These are phyloP conservation scores for Angophora floribunda DNA, from an alignment of 345 rosid species.

Conservation along the genomic window DNA sequence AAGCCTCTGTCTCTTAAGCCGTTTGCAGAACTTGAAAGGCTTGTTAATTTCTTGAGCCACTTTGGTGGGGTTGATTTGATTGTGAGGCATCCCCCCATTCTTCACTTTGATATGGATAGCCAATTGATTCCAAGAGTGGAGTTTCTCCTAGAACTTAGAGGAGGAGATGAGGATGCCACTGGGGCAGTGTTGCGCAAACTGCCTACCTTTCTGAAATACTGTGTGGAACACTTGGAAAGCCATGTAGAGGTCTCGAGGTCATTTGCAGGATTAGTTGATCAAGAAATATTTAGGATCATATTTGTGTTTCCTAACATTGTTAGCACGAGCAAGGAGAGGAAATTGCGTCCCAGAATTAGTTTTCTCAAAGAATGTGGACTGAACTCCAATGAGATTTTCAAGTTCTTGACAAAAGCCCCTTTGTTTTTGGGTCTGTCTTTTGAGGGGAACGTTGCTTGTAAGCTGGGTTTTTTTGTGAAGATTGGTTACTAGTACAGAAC, in stretches of 20 bases:
- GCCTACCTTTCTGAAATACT: conserved; percentile 56
- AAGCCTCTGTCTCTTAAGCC: conserved; percentile 52
- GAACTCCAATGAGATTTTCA: conserved; percentile 49
- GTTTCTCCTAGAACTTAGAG: conserved; percentile 44
- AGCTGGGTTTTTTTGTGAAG: conserved; percentile 62
- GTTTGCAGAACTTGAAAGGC: conserved; percentile 48
- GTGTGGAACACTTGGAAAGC: conserved; percentile 36
- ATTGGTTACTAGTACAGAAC: conserved; percentile 50
- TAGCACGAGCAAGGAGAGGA: conserved; percentile 62
- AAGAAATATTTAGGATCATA: conserved; percentile 55
- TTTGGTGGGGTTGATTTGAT: conserved; percentile 48
- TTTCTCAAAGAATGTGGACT: conserved; percentile 67
- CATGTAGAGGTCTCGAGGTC: conserved; percentile 54
- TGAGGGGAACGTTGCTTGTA: conserved; percentile 38
- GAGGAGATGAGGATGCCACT: conserved; percentile 53
- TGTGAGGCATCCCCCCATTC: conserved; percentile 42
- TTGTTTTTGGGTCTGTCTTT: conserved; percentile 53
- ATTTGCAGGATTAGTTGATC: conserved; percentile 46
- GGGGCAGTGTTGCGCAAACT: conserved; percentile 41
- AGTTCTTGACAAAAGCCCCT: conserved; percentile 63
- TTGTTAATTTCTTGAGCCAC: conserved; percentile 34
- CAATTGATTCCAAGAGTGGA: conserved; percentile 57
- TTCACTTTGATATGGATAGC: conserved; percentile 45
- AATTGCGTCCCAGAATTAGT: conserved; percentile 46
- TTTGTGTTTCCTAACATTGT: conserved; percentile 53